Evolutionary conservation across 768 basidiomycete species (phyloP).

Genomic region (Kwoniella dejecticola): DNA sequence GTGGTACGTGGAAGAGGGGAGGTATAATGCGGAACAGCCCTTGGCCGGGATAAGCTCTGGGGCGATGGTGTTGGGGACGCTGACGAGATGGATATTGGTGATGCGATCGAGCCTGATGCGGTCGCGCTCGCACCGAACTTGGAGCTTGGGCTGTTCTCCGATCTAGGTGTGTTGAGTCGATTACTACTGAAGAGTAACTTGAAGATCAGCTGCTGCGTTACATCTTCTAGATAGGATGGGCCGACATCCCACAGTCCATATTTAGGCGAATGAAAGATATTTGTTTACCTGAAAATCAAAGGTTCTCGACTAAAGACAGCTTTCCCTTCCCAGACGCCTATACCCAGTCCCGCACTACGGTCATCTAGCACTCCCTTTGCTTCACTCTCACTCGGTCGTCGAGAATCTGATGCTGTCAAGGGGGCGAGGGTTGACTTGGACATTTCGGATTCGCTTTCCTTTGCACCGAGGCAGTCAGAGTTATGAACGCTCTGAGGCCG

Average conservation of each 20-base stretch:
- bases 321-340: slow-evolving; percentile 18
- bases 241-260: too few species aligned
- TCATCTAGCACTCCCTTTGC: not conserved
- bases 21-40: slow-evolving; percentile 21
- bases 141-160: not conserved
- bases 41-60: slow-evolving; percentile 9
- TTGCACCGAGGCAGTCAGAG: too few species aligned
- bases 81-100: slow-evolving; percentile 30
- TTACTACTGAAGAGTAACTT: too few species aligned
- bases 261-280: too few species aligned
- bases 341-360: slow-evolving; percentile 1
- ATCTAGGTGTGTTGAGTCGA: not conserved
- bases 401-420: not conserved
- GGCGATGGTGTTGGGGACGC: slow-evolving; percentile 19
- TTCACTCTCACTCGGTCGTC: not conserved
- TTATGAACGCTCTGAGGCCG: not conserved
- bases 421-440: not conserved
- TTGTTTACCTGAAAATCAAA: not conserved
- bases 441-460: not conserved
- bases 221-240: too few species aligned
- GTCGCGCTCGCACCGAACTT: not conserved
- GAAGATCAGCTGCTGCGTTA: too few species aligned
- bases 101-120: slow-evolving; percentile 12
- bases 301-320: slow-evolving; percentile 15
- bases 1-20: slow-evolving; percentile 33